Evolutionary conservation across 2,329 filamentous ascomycete species (phyloP).

Genomic region (Phialemonium atrogriseum): DNA sequence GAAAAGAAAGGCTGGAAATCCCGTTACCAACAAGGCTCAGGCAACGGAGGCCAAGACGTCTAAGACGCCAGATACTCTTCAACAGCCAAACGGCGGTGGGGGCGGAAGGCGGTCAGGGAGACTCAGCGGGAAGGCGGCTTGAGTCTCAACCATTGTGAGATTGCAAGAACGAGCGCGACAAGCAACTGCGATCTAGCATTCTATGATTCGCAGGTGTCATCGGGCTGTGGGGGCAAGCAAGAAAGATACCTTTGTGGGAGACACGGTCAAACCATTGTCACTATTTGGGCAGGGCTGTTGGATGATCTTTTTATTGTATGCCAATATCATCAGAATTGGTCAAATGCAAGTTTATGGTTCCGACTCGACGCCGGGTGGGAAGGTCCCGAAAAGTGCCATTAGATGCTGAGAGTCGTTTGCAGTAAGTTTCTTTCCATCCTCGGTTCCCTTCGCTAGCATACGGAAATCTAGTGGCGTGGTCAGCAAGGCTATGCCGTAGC

Average conservation of each 20-base stretch:
- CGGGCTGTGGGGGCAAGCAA: no score
- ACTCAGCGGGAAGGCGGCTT: conserved; percentile 3
- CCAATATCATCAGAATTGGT: neutral
- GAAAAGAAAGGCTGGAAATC: conserved; percentile 3
- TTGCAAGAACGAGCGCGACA: neutral
- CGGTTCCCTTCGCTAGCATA: conserved; percentile 21
- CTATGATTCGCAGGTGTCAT: no score
- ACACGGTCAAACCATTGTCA: no score
- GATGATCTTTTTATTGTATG: neutral
- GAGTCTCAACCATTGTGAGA: no score
- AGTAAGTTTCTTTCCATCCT: conserved; percentile 17
- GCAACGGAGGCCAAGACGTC: conserved; percentile 1
- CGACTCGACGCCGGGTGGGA: conserved; percentile 24
- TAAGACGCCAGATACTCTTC: no score
- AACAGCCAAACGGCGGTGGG: conserved; percentile 4
- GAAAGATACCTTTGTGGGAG: no score
- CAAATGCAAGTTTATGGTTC: conserved; percentile 19
- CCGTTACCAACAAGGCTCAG: conserved; percentile 8
- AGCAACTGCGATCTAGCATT: no score
- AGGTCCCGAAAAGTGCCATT: conserved; percentile 28
- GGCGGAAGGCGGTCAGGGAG: conserved; percentile 18
- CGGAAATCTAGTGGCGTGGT: conserved; percentile 20
- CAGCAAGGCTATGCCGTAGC: no score
- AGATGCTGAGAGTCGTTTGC: conserved; percentile 19
- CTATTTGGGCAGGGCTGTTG: neutral